These are phyloP conservation scores for Meyerozyma guilliermondii DNA, from an alignment of 1,139 yeast genomes.

Conservation along the genomic window DNA sequence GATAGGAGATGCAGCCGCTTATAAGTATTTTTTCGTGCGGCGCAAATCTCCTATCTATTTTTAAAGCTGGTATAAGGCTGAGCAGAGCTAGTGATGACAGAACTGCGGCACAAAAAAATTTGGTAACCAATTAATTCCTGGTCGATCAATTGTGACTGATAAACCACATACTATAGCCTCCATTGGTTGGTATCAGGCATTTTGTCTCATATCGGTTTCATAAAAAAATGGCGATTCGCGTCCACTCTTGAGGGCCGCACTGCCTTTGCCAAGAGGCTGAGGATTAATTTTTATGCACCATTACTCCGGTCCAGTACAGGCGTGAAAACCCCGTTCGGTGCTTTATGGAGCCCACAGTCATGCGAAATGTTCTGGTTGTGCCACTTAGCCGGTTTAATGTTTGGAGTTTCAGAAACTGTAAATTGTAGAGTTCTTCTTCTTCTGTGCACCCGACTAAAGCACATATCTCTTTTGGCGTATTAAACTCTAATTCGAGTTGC, in stretches of 20 bases:
- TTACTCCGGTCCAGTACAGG: constrained; percentile 1
- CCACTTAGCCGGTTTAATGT: neutral
- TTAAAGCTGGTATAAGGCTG: neutral
- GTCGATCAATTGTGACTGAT: neutral
- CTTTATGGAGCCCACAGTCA: neutral
- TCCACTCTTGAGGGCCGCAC: neutral
- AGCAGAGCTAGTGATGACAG: neutral
- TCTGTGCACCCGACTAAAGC: neutral
- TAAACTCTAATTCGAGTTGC: neutral
- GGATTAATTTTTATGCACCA: neutral
- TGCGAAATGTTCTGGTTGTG: neutral
- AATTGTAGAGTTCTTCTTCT: constrained; percentile 6
- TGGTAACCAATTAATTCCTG: no score
- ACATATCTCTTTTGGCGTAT: neutral
- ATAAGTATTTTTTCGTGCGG: neutral
- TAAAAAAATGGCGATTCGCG: constrained; percentile 1
- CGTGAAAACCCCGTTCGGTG: neutral
- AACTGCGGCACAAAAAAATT: neutral
- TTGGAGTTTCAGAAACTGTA: neutral
- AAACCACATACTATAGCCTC: neutral
- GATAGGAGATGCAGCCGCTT: neutral
- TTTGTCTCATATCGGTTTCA: neutral
- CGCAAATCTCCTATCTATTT: neutral
- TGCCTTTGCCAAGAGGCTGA: neutral
- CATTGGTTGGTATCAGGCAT: neutral